Base-by-base conservation (phyloP, 768 basidiomycete species). In the Tricholoma matsutake region DNA sequence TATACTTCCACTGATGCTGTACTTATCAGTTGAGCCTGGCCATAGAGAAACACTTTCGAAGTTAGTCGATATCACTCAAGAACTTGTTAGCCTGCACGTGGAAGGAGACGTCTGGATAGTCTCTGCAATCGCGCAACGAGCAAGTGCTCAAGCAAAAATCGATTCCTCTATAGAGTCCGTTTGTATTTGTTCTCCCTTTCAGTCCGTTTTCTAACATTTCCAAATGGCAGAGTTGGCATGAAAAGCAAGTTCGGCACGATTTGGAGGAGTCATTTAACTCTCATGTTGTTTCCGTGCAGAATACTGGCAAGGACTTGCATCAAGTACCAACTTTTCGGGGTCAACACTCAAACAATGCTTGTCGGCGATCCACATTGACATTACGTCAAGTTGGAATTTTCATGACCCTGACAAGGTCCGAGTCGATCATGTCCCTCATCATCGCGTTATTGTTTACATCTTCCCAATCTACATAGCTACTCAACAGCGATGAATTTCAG, bases 341-440 rank as follows among this genome's bases (percentile, higher is more conserved):
- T 34, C 54, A 11, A 28, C 37, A 7, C 18, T 63, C 14, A 35
- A 57, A 16, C 43, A 57, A 22, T 63, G 63, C 57, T 51, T 63
- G 51, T 60, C 39, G 37, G 56, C 56, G n/a, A 61, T 63, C 52
- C 63, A 63, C 28, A 18, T 58, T 11, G 69, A 71, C 45, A 70
- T 71, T 22, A 56, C 69, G 22, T 52, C 61, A 25, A 58, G 65
- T 20, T 70, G 69, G 69, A 72, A 72, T 61, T 71, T 73, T 53
- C 41, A 59, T n/a, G 67, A 69, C 56, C 68, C 64, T 7, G 16
- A 57, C 25, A 41, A 54, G 31, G n/a, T n/a, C n/a, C n/a, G n/a
- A n/a, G 68, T 68, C 43, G 59, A 56, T 39, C 4, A 25, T 41
- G 22, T 25, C 11, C 34, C 8, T 25, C 9, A 39, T 39, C 41